Percentiles rank a stretch among this genome's conserved stretches.
phyloP scores from a whole-genome alignment of 1,284 basidiomycete genomes.

The Sanguinoderma infundibulare region DNA sequence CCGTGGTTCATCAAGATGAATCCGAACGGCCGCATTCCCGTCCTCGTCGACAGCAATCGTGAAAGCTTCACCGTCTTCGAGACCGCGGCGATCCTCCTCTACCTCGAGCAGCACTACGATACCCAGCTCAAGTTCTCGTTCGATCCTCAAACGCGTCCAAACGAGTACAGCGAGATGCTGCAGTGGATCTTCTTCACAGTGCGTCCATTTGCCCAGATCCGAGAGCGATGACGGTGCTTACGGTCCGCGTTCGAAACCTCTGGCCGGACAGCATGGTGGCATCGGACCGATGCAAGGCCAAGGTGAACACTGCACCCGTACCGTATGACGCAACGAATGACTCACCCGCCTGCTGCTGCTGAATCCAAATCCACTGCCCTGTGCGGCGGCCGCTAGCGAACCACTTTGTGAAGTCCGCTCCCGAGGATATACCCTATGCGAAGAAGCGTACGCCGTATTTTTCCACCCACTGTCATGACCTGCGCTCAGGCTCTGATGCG shows the following conservation, averaged over 20 bases:
- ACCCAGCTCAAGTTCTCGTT: slow-evolving; percentile 51
- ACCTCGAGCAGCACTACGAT: slow-evolving; percentile 54
- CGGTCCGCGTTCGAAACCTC: neutral
- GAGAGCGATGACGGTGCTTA: neutral
- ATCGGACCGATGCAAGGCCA: slow-evolving; percentile 79
- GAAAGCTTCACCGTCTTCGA: slow-evolving; percentile 53
- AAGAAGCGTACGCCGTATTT: slow-evolving; percentile 49
- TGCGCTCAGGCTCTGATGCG: neutral
- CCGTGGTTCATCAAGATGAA: slow-evolving; percentile 57
- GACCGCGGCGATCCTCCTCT: slow-evolving; percentile 56
- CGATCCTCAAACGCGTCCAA: slow-evolving; percentile 37
- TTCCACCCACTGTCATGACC: neutral
- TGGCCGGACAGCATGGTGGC: slow-evolving; percentile 55
- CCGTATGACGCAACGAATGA: neutral
- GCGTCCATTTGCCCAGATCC: slow-evolving; percentile 25
- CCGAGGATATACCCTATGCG: slow-evolving; percentile 68
- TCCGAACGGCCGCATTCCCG: slow-evolving; percentile 64
- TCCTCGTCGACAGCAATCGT: slow-evolving; percentile 45
- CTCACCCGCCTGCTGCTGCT: neutral
- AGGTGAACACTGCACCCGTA: slow-evolving; percentile 26
- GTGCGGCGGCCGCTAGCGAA: slow-evolving; percentile 39
- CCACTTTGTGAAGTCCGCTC: slow-evolving; percentile 57
- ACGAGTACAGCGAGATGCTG: slow-evolving; percentile 58
- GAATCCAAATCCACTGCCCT: neutral
- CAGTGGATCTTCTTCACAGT: slow-evolving; percentile 83